Evolutionary conservation across 2,329 filamentous ascomycete genomes (phyloP), one percentile per base, ranked within the genome.

Genomic region (Aspergillus fumigatiaffinis): DNA sequence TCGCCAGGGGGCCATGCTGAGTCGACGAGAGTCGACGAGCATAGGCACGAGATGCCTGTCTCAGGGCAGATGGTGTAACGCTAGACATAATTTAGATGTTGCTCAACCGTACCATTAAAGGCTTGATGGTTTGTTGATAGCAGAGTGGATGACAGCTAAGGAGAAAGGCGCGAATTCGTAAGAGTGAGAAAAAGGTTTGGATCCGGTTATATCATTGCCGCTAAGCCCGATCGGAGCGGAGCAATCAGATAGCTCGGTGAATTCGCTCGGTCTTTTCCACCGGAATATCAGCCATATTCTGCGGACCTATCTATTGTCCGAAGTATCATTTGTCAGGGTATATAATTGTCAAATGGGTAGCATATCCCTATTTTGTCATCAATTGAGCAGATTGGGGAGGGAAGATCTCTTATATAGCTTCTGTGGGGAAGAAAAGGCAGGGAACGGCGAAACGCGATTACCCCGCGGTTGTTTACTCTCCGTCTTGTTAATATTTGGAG

Each of bases 11-110:
- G 52, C 63, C 58, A 53, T 63, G 64, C 58, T 71, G 65, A 25
- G 55, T 71, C 12, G 79, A 74, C 20, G 75, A 74, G 46, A 81
- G 73, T 38, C 81, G 79, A 61, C 82, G 78, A 59, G 80, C 76
- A 65, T 80, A 84, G 69, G 79, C 77, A 65, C 81, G 79, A 57
- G 90, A 86, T 66, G 88, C 89, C 82, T 92, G 89, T 80, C 90
- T 87, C 76, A 91, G 80, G 68, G 87, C 84, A 70, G 83, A 82
- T 59, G 89, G 86, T 76, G 87, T 82, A 72, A 87, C 76, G 71
- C 80, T 85, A 66, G 85, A 81, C 87, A 90, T 89, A 67, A 65
- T 74, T 55, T 52, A 54, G 59, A 64, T 63, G 57, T 50, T 54
- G 50, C 57, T 53, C 56, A 56, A 64, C 54, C 58, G 59, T 58